Percentiles rank a stretch among this genome's conserved stretches.
Conservation (phyloP, 1,284 basidiomycete species). For the Ganoderma sinense region DNA sequence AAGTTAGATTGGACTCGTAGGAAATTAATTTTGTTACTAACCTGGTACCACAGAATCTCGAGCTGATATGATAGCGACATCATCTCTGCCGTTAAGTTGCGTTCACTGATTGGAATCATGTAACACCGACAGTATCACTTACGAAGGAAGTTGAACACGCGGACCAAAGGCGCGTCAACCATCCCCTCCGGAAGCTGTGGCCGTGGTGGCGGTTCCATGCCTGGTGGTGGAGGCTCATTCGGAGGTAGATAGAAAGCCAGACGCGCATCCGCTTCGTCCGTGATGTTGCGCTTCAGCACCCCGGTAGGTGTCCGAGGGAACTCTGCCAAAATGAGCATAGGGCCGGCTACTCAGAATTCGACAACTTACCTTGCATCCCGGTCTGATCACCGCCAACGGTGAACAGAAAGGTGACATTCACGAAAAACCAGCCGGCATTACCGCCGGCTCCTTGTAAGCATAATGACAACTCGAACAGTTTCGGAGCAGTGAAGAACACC, state of each 20-base stretch:
- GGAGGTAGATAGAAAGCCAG: constrained; percentile 67
- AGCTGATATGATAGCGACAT: constrained; percentile 88
- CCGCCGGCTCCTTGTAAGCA: constrained; percentile 73
- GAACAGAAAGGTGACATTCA: constrained; percentile 76
- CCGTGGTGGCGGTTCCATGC: constrained; percentile 52
- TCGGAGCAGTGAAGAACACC: constrained; percentile 76
- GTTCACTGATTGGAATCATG: constrained; percentile 7
- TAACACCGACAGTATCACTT: constrained; percentile 38
- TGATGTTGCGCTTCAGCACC: constrained; percentile 71
- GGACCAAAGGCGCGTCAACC: constrained; percentile 79
- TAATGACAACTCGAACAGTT: constrained; percentile 80
- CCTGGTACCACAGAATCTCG: constrained; percentile 84
- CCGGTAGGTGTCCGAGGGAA: constrained; percentile 73
- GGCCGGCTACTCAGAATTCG: neutral
- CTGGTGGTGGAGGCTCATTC: constrained; percentile 48
- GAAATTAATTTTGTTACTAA: constrained; percentile 35
- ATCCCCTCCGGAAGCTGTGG: constrained; percentile 66
- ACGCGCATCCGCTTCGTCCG: constrained; percentile 73
- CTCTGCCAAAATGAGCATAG: constrained; percentile 48
- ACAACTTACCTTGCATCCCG: constrained; percentile 65
- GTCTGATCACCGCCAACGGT: constrained; percentile 76
- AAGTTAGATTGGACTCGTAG: neutral
- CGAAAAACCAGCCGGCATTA: constrained; percentile 84
- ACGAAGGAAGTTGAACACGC: constrained; percentile 85
- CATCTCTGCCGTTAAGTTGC: constrained; percentile 60